These are phyloP conservation scores for Ilex aquifolium DNA, from an alignment of 257 asterid genomes.

Conservation along the genomic window DNA sequence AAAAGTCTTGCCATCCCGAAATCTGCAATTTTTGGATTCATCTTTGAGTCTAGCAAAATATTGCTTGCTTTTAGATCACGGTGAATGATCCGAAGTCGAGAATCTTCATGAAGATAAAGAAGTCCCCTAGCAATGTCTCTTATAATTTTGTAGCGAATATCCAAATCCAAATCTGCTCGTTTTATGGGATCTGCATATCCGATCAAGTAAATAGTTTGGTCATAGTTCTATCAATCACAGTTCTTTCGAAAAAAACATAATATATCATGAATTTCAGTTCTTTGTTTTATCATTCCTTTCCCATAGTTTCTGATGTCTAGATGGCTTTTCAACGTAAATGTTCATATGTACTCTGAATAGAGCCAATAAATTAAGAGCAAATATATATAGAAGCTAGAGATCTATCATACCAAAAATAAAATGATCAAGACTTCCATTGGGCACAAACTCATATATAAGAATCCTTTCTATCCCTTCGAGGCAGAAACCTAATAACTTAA, in stretches of 20 bases:
- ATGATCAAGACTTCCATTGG: slow-evolving; percentile 26
- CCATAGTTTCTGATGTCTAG: too few relatives aligned
- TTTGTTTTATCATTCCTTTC: too few relatives aligned
- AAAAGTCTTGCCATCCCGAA: slow-evolving; percentile 55
- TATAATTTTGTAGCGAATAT: slow-evolving; percentile 38
- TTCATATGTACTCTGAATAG: too few relatives aligned
- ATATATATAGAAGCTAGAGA: too few relatives aligned
- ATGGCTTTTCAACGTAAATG: too few relatives aligned
- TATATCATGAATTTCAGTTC: too few relatives aligned
- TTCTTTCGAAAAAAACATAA: too few relatives aligned
- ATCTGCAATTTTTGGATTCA: slow-evolving; percentile 52
- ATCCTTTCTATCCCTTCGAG: slow-evolving; percentile 15
- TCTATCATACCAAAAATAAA: slow-evolving; percentile 29
- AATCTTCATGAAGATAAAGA: slow-evolving; percentile 41
- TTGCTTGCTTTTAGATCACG: slow-evolving; percentile 41
- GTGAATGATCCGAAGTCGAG: slow-evolving; percentile 38
- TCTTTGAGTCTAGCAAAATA: slow-evolving; percentile 32
- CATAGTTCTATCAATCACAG: too few relatives aligned
- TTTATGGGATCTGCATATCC: slow-evolving; percentile 1
- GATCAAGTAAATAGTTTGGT: not conserved
- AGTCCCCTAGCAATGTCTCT: slow-evolving; percentile 35
- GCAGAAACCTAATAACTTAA: slow-evolving; percentile 22
- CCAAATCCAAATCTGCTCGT: slow-evolving; percentile 28
- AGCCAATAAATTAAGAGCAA: too few relatives aligned
- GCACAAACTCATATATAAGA: slow-evolving; percentile 22